These are phyloP conservation scores for Fusarium kyushuense DNA, from an alignment of 2,329 filamentous ascomycete species.

Conservation along the genomic window DNA sequence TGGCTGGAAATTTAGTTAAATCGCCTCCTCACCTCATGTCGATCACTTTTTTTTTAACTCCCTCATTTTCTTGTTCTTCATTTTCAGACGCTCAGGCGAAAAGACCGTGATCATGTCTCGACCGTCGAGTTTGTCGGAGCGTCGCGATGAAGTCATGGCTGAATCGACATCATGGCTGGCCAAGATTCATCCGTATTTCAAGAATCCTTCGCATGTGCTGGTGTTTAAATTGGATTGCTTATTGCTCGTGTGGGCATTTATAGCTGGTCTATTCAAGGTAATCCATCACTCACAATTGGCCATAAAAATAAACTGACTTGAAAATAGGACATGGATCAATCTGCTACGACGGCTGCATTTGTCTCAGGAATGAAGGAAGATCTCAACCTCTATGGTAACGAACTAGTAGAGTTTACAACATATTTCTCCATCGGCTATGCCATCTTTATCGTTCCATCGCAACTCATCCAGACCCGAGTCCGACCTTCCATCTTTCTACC, in stretches of 20 bases:
- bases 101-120: constrained; percentile 20
- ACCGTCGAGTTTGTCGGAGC: constrained; percentile 15
- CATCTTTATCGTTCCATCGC: constrained; percentile 40
- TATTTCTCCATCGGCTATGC: constrained; percentile 46
- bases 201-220: constrained; percentile 46
- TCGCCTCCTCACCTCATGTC: background rate
- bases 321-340: constrained; percentile 41
- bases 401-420: constrained; percentile 43
- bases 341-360: constrained; percentile 38
- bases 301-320: background rate
- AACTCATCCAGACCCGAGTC: constrained; percentile 41
- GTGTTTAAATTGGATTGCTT: constrained; percentile 49
- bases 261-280: constrained; percentile 31
- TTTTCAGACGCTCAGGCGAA: background rate
- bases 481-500: constrained; percentile 41
- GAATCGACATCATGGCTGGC: constrained; percentile 48
- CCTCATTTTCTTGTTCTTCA: background rate
- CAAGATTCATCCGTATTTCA: constrained; percentile 49
- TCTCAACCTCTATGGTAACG: constrained; percentile 29
- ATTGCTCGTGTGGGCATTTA: constrained; percentile 45
- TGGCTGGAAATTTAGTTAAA: constrained; percentile 2
- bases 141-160: background rate
- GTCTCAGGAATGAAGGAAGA: constrained; percentile 45
- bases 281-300: too few relatives aligned
- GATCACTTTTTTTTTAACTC: constrained; percentile 12